phyloP scores from a whole-genome alignment of 2,329 filamentous ascomycete genomes.

The Penicillium sp. region DNA sequence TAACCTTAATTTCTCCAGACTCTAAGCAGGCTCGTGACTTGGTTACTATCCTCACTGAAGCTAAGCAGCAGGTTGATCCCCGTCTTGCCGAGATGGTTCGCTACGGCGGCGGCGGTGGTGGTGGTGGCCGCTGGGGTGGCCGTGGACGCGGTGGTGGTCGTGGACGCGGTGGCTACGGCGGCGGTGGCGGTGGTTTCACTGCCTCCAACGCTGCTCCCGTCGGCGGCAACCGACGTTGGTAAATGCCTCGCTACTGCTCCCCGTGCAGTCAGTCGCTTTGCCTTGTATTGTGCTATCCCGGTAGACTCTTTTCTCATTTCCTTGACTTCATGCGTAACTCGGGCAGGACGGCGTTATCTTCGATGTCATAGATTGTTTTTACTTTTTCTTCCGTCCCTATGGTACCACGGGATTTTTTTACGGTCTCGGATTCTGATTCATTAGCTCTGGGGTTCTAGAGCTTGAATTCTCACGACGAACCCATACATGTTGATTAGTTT shows the following conservation, averaged over 20 bases:
- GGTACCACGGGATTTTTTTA: constrained; percentile 2
- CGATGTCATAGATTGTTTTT: constrained; percentile 39
- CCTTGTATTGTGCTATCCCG: constrained; percentile 28
- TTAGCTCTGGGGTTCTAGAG: constrained; percentile 5
- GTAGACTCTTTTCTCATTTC: constrained; percentile 30
- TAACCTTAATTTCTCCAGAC: constrained; percentile 52
- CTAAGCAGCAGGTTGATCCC: constrained; percentile 97
- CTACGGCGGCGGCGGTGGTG: constrained; percentile 81
- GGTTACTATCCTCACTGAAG: constrained; percentile 85
- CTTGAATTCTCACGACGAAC: constrained; percentile 11
- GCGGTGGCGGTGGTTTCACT: constrained; percentile 53
- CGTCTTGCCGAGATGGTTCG: constrained; percentile 93
- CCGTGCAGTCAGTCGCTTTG: constrained; percentile 21
- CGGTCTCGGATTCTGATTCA: constrained; percentile 3
- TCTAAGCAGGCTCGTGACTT: constrained; percentile 96
- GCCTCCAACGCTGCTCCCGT: constrained; percentile 59
- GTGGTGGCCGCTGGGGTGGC: constrained; percentile 62
- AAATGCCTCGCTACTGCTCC: constrained; percentile 28
- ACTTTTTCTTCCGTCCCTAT: constrained; percentile 14
- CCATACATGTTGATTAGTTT: constrained; percentile 21
- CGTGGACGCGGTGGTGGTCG: constrained; percentile 66
- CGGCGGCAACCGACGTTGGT: constrained; percentile 58
- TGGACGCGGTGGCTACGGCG: constrained; percentile 46
- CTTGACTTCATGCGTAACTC: constrained; percentile 33
- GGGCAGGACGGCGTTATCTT: constrained; percentile 39